A percentile compares a stretch with the other conserved stretches of the same genome.
Conservation (phyloP, 2,329 filamentous ascomycete species). For the Monosporascus sp. region DNA sequence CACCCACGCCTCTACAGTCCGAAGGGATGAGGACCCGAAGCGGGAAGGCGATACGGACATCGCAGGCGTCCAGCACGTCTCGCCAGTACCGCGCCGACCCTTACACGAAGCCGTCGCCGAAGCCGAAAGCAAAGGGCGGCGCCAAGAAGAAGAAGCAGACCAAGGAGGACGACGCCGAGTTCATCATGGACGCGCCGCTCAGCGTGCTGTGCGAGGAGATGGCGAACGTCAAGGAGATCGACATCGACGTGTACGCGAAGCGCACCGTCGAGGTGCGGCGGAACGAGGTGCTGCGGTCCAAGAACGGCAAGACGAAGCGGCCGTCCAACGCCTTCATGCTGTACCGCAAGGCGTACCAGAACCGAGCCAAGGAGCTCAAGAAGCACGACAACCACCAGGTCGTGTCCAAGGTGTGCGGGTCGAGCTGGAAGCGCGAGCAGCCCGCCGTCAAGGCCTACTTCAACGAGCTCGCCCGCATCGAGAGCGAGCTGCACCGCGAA, state of each 20-base stretch:
- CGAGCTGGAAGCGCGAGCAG: conserved; percentile 80
- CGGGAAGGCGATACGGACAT: conserved; percentile 25
- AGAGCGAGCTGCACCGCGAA: conserved; percentile 76
- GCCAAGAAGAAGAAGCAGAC: conserved; percentile 36
- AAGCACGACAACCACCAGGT: conserved; percentile 89
- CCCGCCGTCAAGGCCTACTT: conserved; percentile 68
- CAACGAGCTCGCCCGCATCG: conserved; percentile 71
- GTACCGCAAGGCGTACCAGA: conserved; percentile 88
- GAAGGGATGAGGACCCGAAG: conserved; percentile 35
- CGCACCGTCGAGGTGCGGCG: conserved; percentile 61
- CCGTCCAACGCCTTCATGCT: conserved; percentile 99
- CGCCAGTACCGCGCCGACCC: not conserved
- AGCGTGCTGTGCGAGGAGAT: conserved; percentile 64
- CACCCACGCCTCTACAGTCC: conserved; percentile 36
- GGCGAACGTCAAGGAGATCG: conserved; percentile 57
- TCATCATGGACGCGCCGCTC: conserved; percentile 60
- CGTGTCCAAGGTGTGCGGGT: conserved; percentile 80
- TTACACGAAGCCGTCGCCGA: conserved; percentile 25
- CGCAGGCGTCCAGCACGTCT: conserved; percentile 1
- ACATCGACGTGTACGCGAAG: conserved; percentile 78
- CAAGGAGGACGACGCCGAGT: conserved; percentile 32
- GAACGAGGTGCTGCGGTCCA: conserved; percentile 63
- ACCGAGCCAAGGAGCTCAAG: conserved; percentile 76
- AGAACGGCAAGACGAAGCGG: conserved; percentile 72
- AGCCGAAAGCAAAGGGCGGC: conserved; percentile 26